Evolutionary conservation across 2,329 filamentous ascomycete species (phyloP).

Genomic region (Raffaelea ambrosiae): DNA sequence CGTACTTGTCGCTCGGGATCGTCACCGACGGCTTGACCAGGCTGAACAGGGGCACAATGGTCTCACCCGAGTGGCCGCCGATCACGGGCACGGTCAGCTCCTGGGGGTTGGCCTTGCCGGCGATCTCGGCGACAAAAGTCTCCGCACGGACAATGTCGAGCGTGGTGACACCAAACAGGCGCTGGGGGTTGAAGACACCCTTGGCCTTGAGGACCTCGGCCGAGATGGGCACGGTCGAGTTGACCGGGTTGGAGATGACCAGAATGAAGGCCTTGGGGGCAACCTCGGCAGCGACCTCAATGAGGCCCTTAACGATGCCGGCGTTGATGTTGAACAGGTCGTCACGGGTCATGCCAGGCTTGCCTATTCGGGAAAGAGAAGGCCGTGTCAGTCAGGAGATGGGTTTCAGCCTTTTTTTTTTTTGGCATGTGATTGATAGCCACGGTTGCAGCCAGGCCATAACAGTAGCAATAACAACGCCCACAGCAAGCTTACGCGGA

Average conservation of each 20-base stretch:
- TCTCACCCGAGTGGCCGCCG: constrained; percentile 95
- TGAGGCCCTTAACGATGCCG: constrained; percentile 89
- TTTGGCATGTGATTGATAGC: neutral
- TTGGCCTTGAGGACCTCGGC: constrained; percentile 94
- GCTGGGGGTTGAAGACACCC: constrained; percentile 88
- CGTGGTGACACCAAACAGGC: constrained; percentile 96
- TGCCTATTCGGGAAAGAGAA: constrained; percentile 63
- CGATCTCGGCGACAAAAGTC: constrained; percentile 85
- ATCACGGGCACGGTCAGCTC: constrained; percentile 85
- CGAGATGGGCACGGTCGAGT: constrained; percentile 96
- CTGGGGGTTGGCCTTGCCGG: constrained; percentile 72
- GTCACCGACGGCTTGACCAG: constrained; percentile 70
- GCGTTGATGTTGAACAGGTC: constrained; percentile 99
- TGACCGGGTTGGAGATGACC: constrained; percentile 98
- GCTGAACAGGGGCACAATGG: constrained; percentile 96
- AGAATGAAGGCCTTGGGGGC: constrained; percentile 91
- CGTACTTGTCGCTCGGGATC: constrained; percentile 84
- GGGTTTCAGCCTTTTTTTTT: neutral
- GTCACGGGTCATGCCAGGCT: constrained; percentile 98
- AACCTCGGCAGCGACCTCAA: constrained; percentile 79
- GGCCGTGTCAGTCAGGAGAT: neutral
- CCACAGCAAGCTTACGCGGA: constrained; percentile 60
- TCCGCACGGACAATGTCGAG: constrained; percentile 97
- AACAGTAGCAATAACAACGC: constrained; percentile 2
- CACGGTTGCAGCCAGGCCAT: no score